Evolutionary conservation across 768 basidiomycete species (phyloP), one percentile per base, ranked within the genome.

Genomic region (Saitozyma sp.): DNA sequence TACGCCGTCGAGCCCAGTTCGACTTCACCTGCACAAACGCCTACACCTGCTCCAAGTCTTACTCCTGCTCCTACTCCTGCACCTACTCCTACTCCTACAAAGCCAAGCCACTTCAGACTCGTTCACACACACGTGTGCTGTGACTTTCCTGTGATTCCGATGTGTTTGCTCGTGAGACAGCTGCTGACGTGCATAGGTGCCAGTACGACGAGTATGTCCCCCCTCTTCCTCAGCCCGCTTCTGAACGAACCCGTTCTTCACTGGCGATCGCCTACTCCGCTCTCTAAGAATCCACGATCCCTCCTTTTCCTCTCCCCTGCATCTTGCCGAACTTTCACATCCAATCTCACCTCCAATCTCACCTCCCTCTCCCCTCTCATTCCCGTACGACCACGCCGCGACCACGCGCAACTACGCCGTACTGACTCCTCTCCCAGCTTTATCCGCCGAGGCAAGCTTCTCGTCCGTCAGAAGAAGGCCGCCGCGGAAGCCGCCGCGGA

Each of bases 151-250:
- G 29, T 29, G 29, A 29, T 29, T 29, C 51, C 51, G 17, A 10
- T 19, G 20, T 19, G 51, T 11, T 17, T 14, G 17, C 19, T 2
- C 11, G 10, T 11, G 11, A 29, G 51, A 13, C 45, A 48, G 9
- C 55, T 48, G 46, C n/a, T 48, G 17, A 20, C 6, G 38, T 17
- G 9, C 50, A 6, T 54, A 95, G 92, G 81, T 95, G 92, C 76
- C 92, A 96, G 81, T 94, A 92, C 77, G 90, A 93, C 69, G 92
- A 96, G 92, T 94, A 79, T 78, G 89, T 85, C 58, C 11, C 38
- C 52, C 39, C 6, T 19, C 48, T 5, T 45, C 56, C 17, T 29
- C 29, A 29, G n/a, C 5, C 52, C 50, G 2, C 39, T 6, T 41
- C 49, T 50, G 19, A 20, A 48, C 38, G 29, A 51, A 38, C 13